These are phyloP conservation scores for Mycena leptocephala DNA, from an alignment of 768 basidiomycete genomes.

Conservation along the genomic window DNA sequence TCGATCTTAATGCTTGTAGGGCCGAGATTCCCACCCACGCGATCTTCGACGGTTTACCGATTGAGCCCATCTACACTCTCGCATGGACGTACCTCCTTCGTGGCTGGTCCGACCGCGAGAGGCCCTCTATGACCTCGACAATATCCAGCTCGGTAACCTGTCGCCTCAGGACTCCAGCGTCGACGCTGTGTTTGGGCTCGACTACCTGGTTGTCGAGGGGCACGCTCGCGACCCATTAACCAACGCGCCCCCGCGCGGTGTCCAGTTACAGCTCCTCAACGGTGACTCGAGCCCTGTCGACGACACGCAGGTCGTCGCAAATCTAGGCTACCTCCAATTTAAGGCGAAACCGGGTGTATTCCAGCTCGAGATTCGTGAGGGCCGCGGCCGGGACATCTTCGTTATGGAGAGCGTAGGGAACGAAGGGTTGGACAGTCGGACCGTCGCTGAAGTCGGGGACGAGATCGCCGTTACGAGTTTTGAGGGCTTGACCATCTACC, in stretches of 20 bases:
- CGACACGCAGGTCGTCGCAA: constrained; percentile 94
- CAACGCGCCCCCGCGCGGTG: constrained; percentile 85
- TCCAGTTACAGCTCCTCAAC: constrained; percentile 87
- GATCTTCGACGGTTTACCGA: constrained; percentile 81
- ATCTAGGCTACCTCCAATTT: constrained; percentile 97
- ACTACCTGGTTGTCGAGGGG: constrained; percentile 94
- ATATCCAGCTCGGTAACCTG: constrained; percentile 87
- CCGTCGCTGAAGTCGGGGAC: constrained; percentile 77
- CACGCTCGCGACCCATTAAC: constrained; percentile 86
- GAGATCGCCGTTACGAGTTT: constrained; percentile 91
- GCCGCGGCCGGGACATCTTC: constrained; percentile 87
- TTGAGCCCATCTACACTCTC: constrained; percentile 94
- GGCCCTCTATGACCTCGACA: constrained; percentile 94
- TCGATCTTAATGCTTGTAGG: constrained; percentile 50
- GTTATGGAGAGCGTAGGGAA: constrained; percentile 89
- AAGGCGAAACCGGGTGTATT: constrained; percentile 94
- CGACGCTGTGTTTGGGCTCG: constrained; percentile 88
- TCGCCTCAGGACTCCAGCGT: constrained; percentile 74
- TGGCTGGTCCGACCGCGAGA: constrained; percentile 96
- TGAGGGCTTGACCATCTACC: constrained; percentile 92
- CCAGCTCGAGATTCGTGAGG: constrained; percentile 85
- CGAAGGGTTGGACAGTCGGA: constrained; percentile 89
- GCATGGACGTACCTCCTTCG: constrained; percentile 90
- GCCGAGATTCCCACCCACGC: constrained; percentile 72
- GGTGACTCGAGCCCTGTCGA: constrained; percentile 69